Conservation (phyloP, 257 asterid genomes). For the Gentiana dahurica region DNA sequence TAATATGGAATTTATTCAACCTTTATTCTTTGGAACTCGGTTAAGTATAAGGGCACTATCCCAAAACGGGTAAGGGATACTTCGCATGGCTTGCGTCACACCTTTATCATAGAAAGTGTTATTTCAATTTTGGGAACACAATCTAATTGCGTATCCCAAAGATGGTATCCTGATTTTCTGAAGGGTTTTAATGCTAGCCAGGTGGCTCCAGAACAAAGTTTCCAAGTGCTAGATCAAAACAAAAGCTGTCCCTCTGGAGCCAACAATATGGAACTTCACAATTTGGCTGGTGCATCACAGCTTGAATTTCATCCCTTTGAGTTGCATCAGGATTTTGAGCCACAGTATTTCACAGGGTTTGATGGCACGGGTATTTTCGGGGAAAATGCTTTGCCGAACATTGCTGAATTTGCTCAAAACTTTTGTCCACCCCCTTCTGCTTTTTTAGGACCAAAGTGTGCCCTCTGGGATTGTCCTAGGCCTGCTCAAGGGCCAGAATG, state of each 20-base stretch:
- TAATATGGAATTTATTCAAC: too few relatives aligned
- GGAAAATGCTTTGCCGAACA: slow-evolving; percentile 42
- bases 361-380: slow-evolving; percentile 38
- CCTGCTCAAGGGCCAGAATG: slow-evolving; percentile 30
- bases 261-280: slow-evolving; percentile 37
- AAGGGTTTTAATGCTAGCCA: slow-evolving; percentile 44
- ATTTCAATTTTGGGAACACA: too few relatives aligned
- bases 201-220: slow-evolving; percentile 44
- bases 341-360: slow-evolving; percentile 41
- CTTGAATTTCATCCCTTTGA: slow-evolving; percentile 46
- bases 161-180: slow-evolving; percentile 1
- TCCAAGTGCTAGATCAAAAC: slow-evolving; percentile 49
- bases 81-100: too few relatives aligned
- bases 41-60: too few relatives aligned
- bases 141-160: too few relatives aligned
- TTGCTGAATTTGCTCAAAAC: slow-evolving; percentile 41
- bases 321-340: slow-evolving; percentile 56
- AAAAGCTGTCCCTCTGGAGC: slow-evolving; percentile 38
- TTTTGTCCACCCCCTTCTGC: slow-evolving; percentile 85
- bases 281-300: slow-evolving; percentile 34
- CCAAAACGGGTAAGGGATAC: too few relatives aligned
- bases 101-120: too few relatives aligned
- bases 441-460: slow-evolving; percentile 91
- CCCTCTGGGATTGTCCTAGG: slow-evolving; percentile 80
- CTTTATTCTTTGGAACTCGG: too few relatives aligned